Evolutionary conservation across 305 asterid species (phyloP), one percentile per base, ranked within the genome.

Genomic region (Fraxinus nigra): DNA sequence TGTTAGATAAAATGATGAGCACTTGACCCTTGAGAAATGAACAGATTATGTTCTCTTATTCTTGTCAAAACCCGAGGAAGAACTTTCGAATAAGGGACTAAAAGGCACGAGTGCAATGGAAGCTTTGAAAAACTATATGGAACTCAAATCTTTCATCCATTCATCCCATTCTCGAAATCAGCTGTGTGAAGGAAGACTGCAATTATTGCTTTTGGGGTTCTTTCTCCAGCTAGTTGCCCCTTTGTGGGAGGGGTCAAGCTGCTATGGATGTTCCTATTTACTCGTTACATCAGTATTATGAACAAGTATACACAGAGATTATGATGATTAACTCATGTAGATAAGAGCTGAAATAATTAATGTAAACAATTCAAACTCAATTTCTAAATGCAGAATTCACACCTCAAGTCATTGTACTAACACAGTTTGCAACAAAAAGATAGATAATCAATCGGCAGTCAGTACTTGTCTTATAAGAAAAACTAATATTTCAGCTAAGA

Each of bases 401-500:
- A 67, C 7, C 20, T 67, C 8, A 67, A 67, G 26, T 11, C 7
- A 65, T 61, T 22, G 72, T 61, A 61, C 28, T 20, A 20, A 22
- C 16, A 22, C 72, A 13, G 37, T 28, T 11, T 3, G 38, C 24
- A 67, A 28, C 9, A 67, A 67, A 67, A 67, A 28, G 35, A 67
- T 28, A 28, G 74, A 26, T 24, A 22, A 61, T 22, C 33, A 61
- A 61, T 22, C 32, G 7, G 70, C 70, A 22, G 28, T 61, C 72
- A 0, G 28, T 2, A 61, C 72, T 7, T 7, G 30, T 20, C 70
- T 6, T 22, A 7, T 61, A 61, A 61, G 37, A 67, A 11, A 26
- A 37, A 51, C 46, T 61, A 34, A 72, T n/a, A 48, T 78, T 61
- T 78, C 76, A n/a, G 28, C 51, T 73, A 79, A 69, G 46, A 65